Conservation (phyloP, 1,284 basidiomycete species). For the Sporisorium iseilematis-ciliati region DNA sequence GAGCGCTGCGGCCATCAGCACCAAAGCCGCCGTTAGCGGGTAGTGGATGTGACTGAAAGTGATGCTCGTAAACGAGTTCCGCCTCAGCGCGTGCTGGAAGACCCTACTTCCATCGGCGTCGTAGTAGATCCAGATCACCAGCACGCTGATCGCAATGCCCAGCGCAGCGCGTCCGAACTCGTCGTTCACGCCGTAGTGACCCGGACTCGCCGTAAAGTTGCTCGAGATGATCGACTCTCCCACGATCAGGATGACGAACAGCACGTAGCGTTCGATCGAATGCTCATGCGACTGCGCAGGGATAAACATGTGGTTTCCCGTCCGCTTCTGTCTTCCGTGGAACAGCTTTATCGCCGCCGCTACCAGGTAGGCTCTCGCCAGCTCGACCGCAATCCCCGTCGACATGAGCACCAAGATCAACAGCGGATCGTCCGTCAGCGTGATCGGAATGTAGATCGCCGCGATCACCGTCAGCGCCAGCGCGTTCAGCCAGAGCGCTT, state of each 20-base stretch:
- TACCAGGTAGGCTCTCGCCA: slow-evolving; percentile 50
- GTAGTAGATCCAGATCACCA: slow-evolving; percentile 66
- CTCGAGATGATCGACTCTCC: slow-evolving; percentile 61
- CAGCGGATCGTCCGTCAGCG: slow-evolving; percentile 32
- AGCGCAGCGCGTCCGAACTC: slow-evolving; percentile 61
- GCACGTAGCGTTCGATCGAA: slow-evolving; percentile 57
- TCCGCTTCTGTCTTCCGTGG: slow-evolving; percentile 46
- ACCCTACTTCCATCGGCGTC: slow-evolving; percentile 60
- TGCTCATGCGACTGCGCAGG: slow-evolving; percentile 62
- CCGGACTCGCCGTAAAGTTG: slow-evolving; percentile 39
- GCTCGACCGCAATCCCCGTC: slow-evolving; percentile 56
- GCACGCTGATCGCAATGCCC: slow-evolving; percentile 59
- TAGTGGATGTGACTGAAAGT: slow-evolving; percentile 67
- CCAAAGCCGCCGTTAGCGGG: slow-evolving; percentile 62
- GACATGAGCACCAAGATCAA: slow-evolving; percentile 50
- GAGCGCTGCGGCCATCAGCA: slow-evolving; percentile 56
- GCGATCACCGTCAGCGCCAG: slow-evolving; percentile 47
- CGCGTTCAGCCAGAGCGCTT: slow-evolving; percentile 59
- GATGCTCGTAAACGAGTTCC: slow-evolving; percentile 64
- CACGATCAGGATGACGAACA: slow-evolving; percentile 64
- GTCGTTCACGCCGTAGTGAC: slow-evolving; percentile 38
- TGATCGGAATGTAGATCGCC: slow-evolving; percentile 60
- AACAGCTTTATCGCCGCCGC: slow-evolving; percentile 47
- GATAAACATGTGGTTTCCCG: slow-evolving; percentile 57
- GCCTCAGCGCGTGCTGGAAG: slow-evolving; percentile 67